Evolutionary conservation across 768 basidiomycete genomes (phyloP).

Genomic region (Dacryopinax spathularia): DNA sequence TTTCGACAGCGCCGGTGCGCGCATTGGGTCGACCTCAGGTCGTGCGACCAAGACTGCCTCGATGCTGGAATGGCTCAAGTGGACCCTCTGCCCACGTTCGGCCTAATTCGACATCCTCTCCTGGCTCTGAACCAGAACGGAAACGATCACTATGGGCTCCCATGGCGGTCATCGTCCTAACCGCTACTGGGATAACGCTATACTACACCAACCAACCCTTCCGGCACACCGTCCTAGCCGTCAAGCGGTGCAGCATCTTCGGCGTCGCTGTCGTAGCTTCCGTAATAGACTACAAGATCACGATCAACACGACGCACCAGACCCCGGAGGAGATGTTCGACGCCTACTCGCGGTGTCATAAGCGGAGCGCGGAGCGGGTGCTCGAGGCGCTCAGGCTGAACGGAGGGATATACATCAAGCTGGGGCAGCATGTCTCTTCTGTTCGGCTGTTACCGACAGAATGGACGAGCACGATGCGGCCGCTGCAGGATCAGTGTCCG

Average conservation of each 20-base stretch:
- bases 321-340: conserved; percentile 37
- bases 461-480: conserved; percentile 45
- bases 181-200: background rate
- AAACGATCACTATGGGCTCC: background rate
- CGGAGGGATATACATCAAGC: conserved; percentile 78
- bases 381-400: conserved; percentile 75
- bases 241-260: conserved; percentile 64
- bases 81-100: background rate
- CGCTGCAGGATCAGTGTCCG: conserved; percentile 82
- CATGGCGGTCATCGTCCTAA: background rate
- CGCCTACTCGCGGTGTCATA: conserved; percentile 68
- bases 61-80: background rate
- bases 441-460: conserved; percentile 42
- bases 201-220: conserved; percentile 63
- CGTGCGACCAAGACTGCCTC: background rate
- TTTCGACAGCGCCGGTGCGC: background rate
- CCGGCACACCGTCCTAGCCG: conserved; percentile 59
- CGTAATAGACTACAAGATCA: conserved; percentile 59
- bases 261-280: conserved; percentile 51
- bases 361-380: conserved; percentile 63
- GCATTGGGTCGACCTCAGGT: background rate
- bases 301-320: conserved; percentile 39
- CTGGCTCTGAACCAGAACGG: background rate
- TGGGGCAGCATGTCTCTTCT: conserved; percentile 79
- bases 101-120: background rate